phyloP scores from a whole-genome alignment of 2,329 filamentous ascomycete species.

The Colletotrichum sp. region DNA sequence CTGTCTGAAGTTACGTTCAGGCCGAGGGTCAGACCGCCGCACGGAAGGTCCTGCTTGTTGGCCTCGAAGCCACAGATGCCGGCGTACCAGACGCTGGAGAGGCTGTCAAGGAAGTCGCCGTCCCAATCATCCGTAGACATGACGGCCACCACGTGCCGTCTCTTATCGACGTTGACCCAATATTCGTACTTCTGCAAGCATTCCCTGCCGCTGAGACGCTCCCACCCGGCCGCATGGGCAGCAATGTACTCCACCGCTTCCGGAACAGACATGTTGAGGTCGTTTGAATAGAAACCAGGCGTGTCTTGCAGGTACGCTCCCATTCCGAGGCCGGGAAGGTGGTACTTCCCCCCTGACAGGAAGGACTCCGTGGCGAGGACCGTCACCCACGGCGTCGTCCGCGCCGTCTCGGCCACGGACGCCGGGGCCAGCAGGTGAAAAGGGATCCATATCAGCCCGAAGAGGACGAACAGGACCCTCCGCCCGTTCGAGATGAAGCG shows the following conservation, averaged over 20 bases:
- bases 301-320: background rate
- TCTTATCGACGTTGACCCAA: background rate
- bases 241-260: background rate
- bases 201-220: background rate
- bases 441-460: slow-evolving; percentile 28
- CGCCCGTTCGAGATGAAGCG: slow-evolving; percentile 22
- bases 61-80: background rate
- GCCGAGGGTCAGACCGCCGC: background rate
- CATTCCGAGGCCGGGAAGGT: background rate
- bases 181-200: background rate
- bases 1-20: background rate
- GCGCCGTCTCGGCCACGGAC: slow-evolving; percentile 1
- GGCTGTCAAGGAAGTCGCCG: background rate
- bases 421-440: slow-evolving; percentile 31
- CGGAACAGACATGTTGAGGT: background rate
- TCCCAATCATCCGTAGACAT: background rate
- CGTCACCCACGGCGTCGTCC: background rate
- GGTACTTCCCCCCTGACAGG: slow-evolving; percentile 18
- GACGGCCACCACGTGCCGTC: background rate
- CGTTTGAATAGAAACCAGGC: background rate
- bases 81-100: background rate
- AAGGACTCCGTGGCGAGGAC: background rate
- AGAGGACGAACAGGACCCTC: slow-evolving; percentile 21
- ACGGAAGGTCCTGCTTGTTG: background rate
- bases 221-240: background rate